phyloP scores from a whole-genome alignment of 805 yeast genomes.

The Candida michaelii region DNA sequence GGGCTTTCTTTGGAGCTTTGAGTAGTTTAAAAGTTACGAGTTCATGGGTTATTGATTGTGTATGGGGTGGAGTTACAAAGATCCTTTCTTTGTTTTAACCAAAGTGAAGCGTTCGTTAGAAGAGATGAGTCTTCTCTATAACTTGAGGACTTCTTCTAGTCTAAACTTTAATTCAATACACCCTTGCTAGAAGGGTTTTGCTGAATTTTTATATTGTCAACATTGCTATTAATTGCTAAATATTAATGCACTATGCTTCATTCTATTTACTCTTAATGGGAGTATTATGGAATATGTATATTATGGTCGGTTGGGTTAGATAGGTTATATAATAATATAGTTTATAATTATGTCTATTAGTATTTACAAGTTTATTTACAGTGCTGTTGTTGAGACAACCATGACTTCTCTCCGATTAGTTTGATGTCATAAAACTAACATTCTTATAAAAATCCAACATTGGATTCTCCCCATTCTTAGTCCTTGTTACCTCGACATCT shows the following conservation, averaged over 20 bases:
- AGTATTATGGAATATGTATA: conserved; percentile 1
- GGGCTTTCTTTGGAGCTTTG: conserved; percentile 4
- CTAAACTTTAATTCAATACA: no score
- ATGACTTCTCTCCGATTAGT: no score
- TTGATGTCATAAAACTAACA: conserved; percentile 65
- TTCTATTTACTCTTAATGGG: conserved; percentile 3
- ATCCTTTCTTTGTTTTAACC: conserved; percentile 5
- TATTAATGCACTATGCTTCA: no score
- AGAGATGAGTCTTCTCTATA: no score
- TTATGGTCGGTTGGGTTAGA: conserved; percentile 3
- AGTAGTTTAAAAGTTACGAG: conserved; percentile 12
- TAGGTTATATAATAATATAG: conserved; percentile 4
- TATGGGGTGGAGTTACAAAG: conserved; percentile 28
- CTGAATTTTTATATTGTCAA: no score
- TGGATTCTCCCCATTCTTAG: conserved; percentile 80
- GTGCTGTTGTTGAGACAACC: no score
- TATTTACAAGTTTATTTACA: background rate
- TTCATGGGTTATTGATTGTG: conserved; percentile 20
- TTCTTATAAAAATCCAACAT: conserved; percentile 75
- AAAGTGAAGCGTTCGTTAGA: no score
- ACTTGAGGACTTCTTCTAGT: no score
- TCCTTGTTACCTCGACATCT: conserved; percentile 62
- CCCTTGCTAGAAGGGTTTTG: no score
- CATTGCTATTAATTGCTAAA: no score
- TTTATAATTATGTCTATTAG: no score